Evolutionary conservation across 1,284 basidiomycete genomes (phyloP), one percentile per base, ranked within the genome.

Genomic region (Ceratorhiza oryzae-sativae): DNA sequence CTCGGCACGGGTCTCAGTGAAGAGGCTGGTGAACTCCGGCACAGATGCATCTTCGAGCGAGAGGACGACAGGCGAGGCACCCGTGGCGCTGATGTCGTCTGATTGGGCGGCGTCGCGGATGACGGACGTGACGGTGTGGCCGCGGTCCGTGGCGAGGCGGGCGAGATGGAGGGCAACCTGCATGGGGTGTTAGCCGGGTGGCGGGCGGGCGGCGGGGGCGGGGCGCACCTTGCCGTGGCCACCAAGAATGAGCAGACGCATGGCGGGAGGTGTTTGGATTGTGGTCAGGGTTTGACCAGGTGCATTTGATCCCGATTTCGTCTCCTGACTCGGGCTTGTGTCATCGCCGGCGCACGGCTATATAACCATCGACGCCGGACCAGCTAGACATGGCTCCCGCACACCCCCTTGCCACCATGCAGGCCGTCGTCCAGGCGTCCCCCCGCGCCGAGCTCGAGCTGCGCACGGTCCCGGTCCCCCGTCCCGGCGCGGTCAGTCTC

Each of bases 111-210:
- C 61, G 68, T 82, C 82, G 55, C 89, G 85, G 73, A 90, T 86
- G 56, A 90, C 83, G 1, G 88, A 88, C 34, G 84, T 84, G 20
- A 90, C 84, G n/a, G 77, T 75, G 76, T 86, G 81, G 0, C 78
- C 79, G 30, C 74, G 75, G 25, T 75, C 71, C 0, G 81, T 12
- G 20, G 72, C 77, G 5, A 85, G 78, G 20, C 79, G 79, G 0
- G 88, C 84, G 56, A 90, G 85, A 56, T 84, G 84, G 18, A 87
- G 81, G 27, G 87, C 84, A 58, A 89, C 83, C 85, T 87, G 71
- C n/a, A 18, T 18, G 2, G 30, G 12, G 68, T 8, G 30, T 48
- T 25, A 30, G 15, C 48, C 61, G 42, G 51, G 25, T 20, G 5
- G 48, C 34, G 25, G 27, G 53, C 48, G 5, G 18, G 18, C 2